These are phyloP conservation scores for Dictyostelium brefeldianum DNA, from an alignment of 78 protist genomes.

Conservation along the genomic window DNA sequence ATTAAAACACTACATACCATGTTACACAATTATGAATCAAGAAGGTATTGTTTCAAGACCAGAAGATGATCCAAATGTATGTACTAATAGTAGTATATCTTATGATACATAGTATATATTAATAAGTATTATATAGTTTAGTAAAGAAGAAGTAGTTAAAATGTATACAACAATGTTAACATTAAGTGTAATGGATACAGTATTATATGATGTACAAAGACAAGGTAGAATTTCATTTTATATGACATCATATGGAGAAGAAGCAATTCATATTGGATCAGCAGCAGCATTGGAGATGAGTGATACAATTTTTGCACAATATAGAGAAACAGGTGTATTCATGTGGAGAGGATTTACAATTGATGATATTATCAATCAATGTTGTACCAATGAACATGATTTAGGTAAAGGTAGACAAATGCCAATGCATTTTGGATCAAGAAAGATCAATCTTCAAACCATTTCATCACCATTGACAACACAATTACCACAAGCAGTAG, in stretches of 20 bases:
- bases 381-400: slow-evolving; percentile 90
- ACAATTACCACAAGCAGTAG: slow-evolving; percentile 96
- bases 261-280: slow-evolving; percentile 94
- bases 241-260: slow-evolving; percentile 97
- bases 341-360: slow-evolving; percentile 94
- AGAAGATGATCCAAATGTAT: slow-evolving; percentile 78
- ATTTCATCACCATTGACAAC: slow-evolving; percentile 96
- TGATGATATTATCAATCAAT: slow-evolving; percentile 91
- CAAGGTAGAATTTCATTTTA: slow-evolving; percentile 96
- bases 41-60: slow-evolving; percentile 67
- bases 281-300: slow-evolving; percentile 87
- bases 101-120: background rate
- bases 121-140: slow-evolving; percentile 22
- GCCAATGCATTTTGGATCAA: slow-evolving; percentile 98
- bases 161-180: slow-evolving; percentile 90
- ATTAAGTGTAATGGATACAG: slow-evolving; percentile 89
- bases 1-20: slow-evolving; percentile 57
- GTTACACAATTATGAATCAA: slow-evolving; percentile 78
- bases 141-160: slow-evolving; percentile 75
- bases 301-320: slow-evolving; percentile 94
- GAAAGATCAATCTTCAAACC: slow-evolving; percentile 92
- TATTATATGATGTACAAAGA: slow-evolving; percentile 94
- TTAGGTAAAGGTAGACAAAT: slow-evolving; percentile 97
- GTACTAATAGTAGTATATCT: background rate
- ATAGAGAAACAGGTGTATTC: slow-evolving; percentile 95